A percentile compares a stretch with the other conserved stretches of the same genome.
These are phyloP conservation scores for Myxozyma neglecta DNA, from an alignment of 805 yeast genomes.

Conservation along the genomic window DNA sequence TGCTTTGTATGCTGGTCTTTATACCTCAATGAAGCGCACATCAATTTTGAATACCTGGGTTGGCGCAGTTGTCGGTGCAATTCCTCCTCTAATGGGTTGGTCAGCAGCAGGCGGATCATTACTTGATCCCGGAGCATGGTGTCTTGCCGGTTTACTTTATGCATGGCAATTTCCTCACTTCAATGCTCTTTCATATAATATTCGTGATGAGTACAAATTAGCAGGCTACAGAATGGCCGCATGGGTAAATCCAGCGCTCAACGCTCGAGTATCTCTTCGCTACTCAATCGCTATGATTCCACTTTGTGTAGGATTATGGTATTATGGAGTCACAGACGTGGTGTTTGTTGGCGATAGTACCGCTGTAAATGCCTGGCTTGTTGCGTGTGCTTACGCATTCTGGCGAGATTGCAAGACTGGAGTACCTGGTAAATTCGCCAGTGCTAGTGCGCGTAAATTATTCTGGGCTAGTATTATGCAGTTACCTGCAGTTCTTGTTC, in stretches of 20 bases:
- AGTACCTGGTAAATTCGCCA: constrained; percentile 32
- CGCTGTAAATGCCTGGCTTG: constrained; percentile 80
- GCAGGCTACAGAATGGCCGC: constrained; percentile 99
- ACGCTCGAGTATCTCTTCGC: constrained; percentile 89
- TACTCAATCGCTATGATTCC: constrained; percentile 94
- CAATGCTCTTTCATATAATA: constrained; percentile 84
- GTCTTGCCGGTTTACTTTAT: constrained; percentile 80
- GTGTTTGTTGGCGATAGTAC: constrained; percentile 79
- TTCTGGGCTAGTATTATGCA: constrained; percentile 97
- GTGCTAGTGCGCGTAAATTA: constrained; percentile 71
- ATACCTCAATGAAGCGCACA: constrained; percentile 84
- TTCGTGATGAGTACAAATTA: constrained; percentile 79
- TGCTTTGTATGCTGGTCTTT: constrained; percentile 80
- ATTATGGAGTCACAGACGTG: constrained; percentile 79
- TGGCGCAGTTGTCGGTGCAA: constrained; percentile 98
- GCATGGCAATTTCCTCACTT: constrained; percentile 99
- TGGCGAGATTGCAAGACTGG: constrained; percentile 64
- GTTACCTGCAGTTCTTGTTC: constrained; percentile 79
- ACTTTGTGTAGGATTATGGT: constrained; percentile 76
- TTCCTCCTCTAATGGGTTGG: constrained; percentile 99
- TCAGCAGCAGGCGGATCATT: constrained; percentile 72
- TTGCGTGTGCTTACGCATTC: constrained; percentile 74
- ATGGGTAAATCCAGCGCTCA: constrained; percentile 83
- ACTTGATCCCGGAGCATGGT: constrained; percentile 83
- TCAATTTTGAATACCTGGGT: constrained; percentile 95